Conservation (phyloP, 805 yeast genomes). For the Monosporozyma yasuniensis region DNA sequence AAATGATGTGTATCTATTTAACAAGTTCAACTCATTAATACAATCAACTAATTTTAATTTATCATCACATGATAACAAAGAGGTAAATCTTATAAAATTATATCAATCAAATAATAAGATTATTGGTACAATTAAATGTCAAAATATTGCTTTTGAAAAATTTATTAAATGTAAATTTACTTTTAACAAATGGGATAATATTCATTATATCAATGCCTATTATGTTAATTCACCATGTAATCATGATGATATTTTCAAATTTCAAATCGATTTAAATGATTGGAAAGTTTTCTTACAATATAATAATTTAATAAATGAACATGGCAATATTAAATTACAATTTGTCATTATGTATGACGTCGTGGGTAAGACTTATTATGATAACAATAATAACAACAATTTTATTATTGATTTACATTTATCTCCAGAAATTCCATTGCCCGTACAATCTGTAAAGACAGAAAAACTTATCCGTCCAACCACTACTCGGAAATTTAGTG, state of each 20-base stretch:
- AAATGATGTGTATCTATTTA: too few species aligned
- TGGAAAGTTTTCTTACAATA: constrained; percentile 21
- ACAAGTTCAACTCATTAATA: too few species aligned
- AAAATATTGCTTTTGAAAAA: constrained; percentile 29
- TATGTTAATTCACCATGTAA: constrained; percentile 20
- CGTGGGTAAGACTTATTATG: constrained; percentile 29
- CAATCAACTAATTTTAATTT: too few species aligned
- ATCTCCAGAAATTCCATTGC: too few species aligned
- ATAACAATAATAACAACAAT: constrained; percentile 30
- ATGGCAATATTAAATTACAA: background rate
- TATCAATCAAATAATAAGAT: constrained; percentile 2
- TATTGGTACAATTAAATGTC: constrained; percentile 23
- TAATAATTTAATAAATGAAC: constrained; percentile 12
- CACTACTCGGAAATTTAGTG: constrained; percentile 22
- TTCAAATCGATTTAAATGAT: constrained; percentile 22
- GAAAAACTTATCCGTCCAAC: too few species aligned
- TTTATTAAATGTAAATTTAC: constrained; percentile 27
- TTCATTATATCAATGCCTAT: constrained; percentile 25
- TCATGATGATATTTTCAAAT: constrained; percentile 25
- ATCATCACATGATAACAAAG: constrained; percentile 1
- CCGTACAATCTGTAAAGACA: too few species aligned
- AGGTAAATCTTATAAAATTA: constrained; percentile 15
- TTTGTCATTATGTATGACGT: constrained; percentile 12
- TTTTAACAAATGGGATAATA: constrained; percentile 27
- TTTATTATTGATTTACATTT: constrained; percentile 14